Conservation (phyloP, 805 yeast genomes). For the Candida mattraensis region DNA sequence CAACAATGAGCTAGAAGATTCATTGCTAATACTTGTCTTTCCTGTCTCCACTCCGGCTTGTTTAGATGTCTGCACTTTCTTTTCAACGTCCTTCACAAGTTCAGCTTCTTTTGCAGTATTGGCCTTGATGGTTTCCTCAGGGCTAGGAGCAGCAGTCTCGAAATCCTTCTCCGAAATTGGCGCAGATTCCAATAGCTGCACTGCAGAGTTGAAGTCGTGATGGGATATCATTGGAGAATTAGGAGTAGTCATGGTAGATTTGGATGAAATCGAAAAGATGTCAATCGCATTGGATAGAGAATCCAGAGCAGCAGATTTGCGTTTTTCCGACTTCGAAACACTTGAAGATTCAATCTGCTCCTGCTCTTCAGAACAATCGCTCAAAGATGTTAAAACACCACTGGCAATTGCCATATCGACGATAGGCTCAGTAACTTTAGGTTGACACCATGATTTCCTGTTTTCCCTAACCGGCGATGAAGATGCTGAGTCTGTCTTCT, state of each 20-base stretch:
- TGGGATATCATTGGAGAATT: constrained; percentile 17
- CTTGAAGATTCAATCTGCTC: constrained; percentile 8
- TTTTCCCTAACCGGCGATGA: constrained; percentile 32
- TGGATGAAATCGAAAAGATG: constrained; percentile 25
- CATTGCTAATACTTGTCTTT: too few species aligned
- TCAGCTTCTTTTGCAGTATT: too few species aligned
- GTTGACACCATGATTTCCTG: constrained; percentile 31
- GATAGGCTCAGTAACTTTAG: constrained; percentile 32
- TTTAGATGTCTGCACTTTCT: too few species aligned
- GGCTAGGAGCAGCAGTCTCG: too few species aligned
- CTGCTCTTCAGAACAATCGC: constrained; percentile 6
- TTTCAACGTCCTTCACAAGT: too few species aligned
- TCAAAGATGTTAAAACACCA: constrained; percentile 30
- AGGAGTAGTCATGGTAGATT: constrained; percentile 17
- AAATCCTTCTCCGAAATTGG: too few species aligned
- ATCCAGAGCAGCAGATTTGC: constrained; percentile 35
- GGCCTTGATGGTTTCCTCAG: too few species aligned
- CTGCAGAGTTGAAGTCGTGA: too few species aligned
- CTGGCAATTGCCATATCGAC: constrained; percentile 33
- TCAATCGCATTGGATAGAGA: constrained; percentile 35
- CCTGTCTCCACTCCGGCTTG: too few species aligned
- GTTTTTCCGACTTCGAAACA: constrained; percentile 26
- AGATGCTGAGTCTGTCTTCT: constrained; percentile 18
- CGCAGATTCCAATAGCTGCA: too few species aligned
- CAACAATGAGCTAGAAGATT: background rate